Conservation (phyloP, 2,329 filamentous ascomycete genomes). For the Ceratocystis diversiconidia region DNA sequence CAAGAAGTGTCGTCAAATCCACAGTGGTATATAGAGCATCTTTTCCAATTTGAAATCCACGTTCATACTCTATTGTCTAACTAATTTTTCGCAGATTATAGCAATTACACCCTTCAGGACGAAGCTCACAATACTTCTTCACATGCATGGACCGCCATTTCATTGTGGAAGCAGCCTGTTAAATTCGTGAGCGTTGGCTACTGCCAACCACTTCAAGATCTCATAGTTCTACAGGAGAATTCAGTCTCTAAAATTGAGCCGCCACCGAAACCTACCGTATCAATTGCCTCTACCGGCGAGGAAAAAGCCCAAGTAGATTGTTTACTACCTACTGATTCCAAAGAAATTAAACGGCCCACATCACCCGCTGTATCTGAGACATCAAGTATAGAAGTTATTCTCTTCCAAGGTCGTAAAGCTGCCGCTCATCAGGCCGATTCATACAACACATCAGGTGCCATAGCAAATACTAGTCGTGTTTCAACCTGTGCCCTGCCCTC, state of each 20-base stretch:
- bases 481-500: neutral
- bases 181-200: conserved; percentile 40
- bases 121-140: conserved; percentile 9
- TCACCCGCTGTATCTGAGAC: conserved; percentile 7
- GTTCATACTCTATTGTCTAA: neutral
- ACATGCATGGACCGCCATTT: conserved; percentile 28
- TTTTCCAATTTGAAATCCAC: neutral
- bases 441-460: neutral
- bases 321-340: neutral
- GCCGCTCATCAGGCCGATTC: neutral
- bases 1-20: neutral
- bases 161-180: conserved; percentile 36
- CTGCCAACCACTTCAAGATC: conserved; percentile 35
- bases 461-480: neutral
- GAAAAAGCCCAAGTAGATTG: neutral
- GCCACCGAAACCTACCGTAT: neutral
- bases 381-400: conserved; percentile 46
- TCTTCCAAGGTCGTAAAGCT: conserved; percentile 45
- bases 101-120: neutral
- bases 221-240: neutral
- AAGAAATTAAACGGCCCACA: neutral
- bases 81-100: neutral
- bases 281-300: neutral
- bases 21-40: neutral
- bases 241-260: neutral